These are phyloP conservation scores for Rutidosis leptorrhynchoides DNA, from an alignment of 129 eudicot genomes.

Conservation along the genomic window DNA sequence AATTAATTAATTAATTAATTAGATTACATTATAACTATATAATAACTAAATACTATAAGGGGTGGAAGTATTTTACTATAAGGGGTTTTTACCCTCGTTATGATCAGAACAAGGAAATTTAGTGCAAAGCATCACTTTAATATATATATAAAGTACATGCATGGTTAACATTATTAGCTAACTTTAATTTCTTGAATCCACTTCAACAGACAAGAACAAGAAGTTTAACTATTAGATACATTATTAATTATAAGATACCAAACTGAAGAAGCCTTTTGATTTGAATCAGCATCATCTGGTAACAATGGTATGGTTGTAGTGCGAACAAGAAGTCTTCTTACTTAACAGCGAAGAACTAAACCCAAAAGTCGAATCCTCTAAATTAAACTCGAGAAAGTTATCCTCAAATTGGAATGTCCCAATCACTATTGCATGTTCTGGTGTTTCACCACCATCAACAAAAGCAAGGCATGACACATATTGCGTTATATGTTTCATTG, in stretches of 20 bases:
- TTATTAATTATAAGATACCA: background rate
- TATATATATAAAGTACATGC: background rate
- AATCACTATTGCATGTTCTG: slow-evolving; percentile 2
- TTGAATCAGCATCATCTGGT: background rate
- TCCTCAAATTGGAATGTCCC: slow-evolving; percentile 10
- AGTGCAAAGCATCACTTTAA: background rate
- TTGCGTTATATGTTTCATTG: slow-evolving; percentile 6
- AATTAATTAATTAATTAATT: no score
- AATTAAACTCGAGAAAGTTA: slow-evolving; percentile 6
- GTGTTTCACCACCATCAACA: slow-evolving; percentile 12
- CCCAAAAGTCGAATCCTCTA: slow-evolving; percentile 2
- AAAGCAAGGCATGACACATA: slow-evolving; percentile 2
- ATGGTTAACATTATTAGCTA: background rate
- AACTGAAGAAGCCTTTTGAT: background rate
- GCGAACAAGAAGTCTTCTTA: slow-evolving; percentile 7
- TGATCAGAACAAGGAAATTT: background rate
- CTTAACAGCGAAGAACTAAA: slow-evolving; percentile 2
- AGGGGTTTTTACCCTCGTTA: no score
- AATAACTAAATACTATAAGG: no score
- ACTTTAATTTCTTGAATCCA: background rate
- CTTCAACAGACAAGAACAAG: background rate
- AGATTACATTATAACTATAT: no score
- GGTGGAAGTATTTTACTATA: no score
- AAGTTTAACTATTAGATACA: background rate
- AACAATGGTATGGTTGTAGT: background rate